Evolutionary conservation across 2,329 filamentous ascomycete species (phyloP).

Genomic region (Calonectria pauciramosa): DNA sequence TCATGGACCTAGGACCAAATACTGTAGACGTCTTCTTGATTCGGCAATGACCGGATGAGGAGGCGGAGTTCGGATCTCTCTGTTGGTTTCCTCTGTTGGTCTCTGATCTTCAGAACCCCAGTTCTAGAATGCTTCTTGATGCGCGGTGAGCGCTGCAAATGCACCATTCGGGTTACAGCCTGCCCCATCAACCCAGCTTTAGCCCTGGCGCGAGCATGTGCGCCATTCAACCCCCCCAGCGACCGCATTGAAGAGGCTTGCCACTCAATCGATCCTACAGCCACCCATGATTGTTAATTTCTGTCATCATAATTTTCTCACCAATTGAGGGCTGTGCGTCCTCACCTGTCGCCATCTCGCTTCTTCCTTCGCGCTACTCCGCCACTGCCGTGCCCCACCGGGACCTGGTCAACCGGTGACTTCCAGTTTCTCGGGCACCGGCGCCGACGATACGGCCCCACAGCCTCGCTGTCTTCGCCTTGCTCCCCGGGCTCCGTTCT

Average conservation of each 20-base stretch:
- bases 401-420: background rate
- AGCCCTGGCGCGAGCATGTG: background rate
- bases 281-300: background rate
- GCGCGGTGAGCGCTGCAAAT: background rate
- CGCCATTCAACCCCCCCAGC: background rate
- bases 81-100: background rate
- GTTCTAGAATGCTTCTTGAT: conserved; percentile 22
- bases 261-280: background rate
- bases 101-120: background rate
- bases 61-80: background rate
- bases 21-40: background rate
- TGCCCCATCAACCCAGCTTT: background rate
- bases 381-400: conserved; percentile 3
- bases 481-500: background rate
- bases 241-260: background rate
- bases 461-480: background rate
- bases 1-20: background rate
- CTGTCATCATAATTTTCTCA: background rate
- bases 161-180: conserved; percentile 10
- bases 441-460: conserved; percentile 20
- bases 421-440: conserved; percentile 1
- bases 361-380: conserved; percentile 5
- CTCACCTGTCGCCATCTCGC: background rate
- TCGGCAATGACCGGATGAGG: conserved; percentile 2
- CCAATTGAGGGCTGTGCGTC: conserved; percentile 11